These are phyloP conservation scores for Wallacemonas sp. DNA, from an alignment of 208 protist species.

Conservation along the genomic window DNA sequence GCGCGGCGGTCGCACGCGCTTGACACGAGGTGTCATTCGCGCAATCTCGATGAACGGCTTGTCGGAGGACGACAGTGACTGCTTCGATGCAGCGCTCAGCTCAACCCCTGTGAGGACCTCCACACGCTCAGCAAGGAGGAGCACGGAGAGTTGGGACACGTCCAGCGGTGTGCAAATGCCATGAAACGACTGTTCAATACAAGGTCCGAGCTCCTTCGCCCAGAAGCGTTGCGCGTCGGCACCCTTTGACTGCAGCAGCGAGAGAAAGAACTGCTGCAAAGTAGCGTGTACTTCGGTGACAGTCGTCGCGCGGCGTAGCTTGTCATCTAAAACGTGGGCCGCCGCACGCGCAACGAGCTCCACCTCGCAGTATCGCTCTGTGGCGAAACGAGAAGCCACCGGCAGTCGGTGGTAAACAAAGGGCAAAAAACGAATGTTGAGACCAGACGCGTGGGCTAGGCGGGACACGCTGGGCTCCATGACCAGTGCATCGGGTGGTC, in stretches of 20 bases:
- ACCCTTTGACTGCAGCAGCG: slow-evolving; percentile 49
- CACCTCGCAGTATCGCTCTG: slow-evolving; percentile 62
- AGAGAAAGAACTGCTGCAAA: slow-evolving; percentile 41
- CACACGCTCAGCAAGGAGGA: slow-evolving; percentile 54
- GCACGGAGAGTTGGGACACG: slow-evolving; percentile 37
- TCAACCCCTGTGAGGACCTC: slow-evolving; percentile 43
- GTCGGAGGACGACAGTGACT: slow-evolving; percentile 1
- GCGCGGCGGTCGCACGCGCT: slow-evolving; percentile 17
- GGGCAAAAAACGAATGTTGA: slow-evolving; percentile 70
- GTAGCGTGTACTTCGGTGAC: slow-evolving; percentile 19
- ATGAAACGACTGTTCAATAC: slow-evolving; percentile 36
- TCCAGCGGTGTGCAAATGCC: slow-evolving; percentile 56
- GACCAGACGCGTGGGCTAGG: slow-evolving; percentile 66
- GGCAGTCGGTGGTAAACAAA: slow-evolving; percentile 82
- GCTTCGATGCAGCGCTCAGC: slow-evolving; percentile 23
- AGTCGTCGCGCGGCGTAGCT: slow-evolving; percentile 43
- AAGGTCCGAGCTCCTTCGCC: slow-evolving; percentile 61
- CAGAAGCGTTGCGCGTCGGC: slow-evolving; percentile 56
- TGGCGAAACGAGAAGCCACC: slow-evolving; percentile 26
- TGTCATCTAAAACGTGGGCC: slow-evolving; percentile 45
- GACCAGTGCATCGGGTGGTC: slow-evolving; percentile 38
- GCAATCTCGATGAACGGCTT: slow-evolving; percentile 41
- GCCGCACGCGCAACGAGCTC: slow-evolving; percentile 76
- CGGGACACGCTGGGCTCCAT: slow-evolving; percentile 50
- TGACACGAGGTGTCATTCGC: slow-evolving; percentile 19